A percentile compares a stretch with the other conserved stretches of the same genome.
Evolutionary conservation across 2,329 filamentous ascomycete genomes (phyloP).

Genomic region (Phyllosticta citriasiana): DNA sequence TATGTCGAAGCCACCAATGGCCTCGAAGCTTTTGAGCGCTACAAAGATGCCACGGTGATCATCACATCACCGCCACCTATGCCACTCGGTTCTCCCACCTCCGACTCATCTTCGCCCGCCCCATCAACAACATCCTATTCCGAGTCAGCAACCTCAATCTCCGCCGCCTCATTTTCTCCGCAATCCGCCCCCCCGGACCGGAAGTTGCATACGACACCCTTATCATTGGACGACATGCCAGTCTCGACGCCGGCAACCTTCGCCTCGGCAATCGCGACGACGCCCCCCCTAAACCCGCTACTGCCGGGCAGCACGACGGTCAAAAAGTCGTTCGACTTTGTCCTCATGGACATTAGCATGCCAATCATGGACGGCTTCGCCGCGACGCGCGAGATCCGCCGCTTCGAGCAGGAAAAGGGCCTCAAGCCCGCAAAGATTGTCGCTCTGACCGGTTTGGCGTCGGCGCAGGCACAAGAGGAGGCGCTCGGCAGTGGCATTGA

Average conservation of each 20-base stretch:
- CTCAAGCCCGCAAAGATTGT: constrained; percentile 38
- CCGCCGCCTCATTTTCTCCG: not conserved
- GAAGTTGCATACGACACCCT: not conserved
- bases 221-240: not conserved
- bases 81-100: not conserved
- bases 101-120: not conserved
- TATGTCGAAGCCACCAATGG: constrained; percentile 27
- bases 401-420: constrained; percentile 33
- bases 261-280: not conserved
- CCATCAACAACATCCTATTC: not conserved
- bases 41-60: constrained; percentile 15
- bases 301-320: constrained; percentile 13
- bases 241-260: not conserved
- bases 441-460: constrained; percentile 44
- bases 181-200: not conserved
- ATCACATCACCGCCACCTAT: not conserved
- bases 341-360: constrained; percentile 46
- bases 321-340: constrained; percentile 17
- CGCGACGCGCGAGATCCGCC: constrained; percentile 40
- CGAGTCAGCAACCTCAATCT: not conserved
- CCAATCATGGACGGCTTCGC: constrained; percentile 45
- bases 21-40: constrained; percentile 24
- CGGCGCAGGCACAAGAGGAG: constrained; percentile 39
- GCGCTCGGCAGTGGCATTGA: constrained; percentile 45
- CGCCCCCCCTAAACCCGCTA: not conserved